A percentile compares a stretch with the other conserved stretches of the same genome.
phyloP scores from a whole-genome alignment of 768 basidiomycete species.

The Cystofilobasidium macerans region DNA sequence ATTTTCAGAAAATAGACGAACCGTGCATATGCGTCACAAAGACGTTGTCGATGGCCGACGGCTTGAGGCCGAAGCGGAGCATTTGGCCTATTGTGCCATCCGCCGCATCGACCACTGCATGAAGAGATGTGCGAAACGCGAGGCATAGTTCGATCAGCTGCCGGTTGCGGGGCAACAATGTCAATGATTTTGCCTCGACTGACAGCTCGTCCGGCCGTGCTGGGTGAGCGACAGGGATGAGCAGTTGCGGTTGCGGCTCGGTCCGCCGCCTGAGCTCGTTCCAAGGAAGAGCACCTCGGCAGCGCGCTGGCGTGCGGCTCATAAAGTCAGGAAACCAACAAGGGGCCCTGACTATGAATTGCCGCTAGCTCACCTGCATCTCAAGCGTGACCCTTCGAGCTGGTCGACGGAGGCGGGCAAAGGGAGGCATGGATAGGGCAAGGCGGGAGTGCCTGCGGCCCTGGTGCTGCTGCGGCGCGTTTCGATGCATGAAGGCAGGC shows the following conservation, averaged over 20 bases:
- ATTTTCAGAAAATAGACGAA: conserved; percentile 29
- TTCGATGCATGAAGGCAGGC: too few relatives aligned
- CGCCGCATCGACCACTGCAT: conserved; percentile 67
- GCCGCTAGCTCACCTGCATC: background rate
- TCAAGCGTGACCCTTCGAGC: background rate
- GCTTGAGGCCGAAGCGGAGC: conserved; percentile 48
- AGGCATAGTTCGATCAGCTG: background rate
- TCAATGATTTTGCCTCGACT: background rate
- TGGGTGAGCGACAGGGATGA: conserved; percentile 59
- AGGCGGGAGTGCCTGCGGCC: too few relatives aligned
- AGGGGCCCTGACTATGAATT: background rate
- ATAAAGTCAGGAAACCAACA: background rate
- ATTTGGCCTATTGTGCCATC: conserved; percentile 70
- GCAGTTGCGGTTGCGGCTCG: conserved; percentile 60
- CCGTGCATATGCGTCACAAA: conserved; percentile 83
- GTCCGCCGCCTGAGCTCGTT: conserved; percentile 66
- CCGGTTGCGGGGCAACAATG: background rate
- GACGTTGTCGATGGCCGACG: conserved; percentile 61
- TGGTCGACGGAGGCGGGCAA: background rate
- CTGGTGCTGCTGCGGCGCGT: too few relatives aligned
- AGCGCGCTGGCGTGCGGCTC: too few relatives aligned
- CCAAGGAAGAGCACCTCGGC: conserved; percentile 48
- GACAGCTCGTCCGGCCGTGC: conserved; percentile 41
- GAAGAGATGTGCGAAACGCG: background rate
- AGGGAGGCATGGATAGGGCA: background rate